Evolutionary conservation across 495 filamentous ascomycete species (phyloP), one percentile per base, ranked within the genome.

Genomic region (Talaromyces nanjingensis): DNA sequence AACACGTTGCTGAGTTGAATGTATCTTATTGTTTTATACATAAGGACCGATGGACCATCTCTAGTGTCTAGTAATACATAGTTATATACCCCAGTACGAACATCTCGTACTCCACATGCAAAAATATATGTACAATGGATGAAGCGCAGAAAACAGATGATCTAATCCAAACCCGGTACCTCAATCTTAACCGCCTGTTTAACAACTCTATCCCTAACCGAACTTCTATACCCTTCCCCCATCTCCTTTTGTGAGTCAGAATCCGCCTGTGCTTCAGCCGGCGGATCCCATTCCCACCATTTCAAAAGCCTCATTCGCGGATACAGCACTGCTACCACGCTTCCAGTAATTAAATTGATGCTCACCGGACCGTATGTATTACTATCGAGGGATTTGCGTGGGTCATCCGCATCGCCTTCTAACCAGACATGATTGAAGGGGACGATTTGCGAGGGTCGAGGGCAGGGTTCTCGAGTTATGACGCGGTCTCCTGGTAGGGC

Each of bases 391-490:
- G 83, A 86, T 65, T 81, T 76, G 16, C 67, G 64, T 29, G 75
- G 79, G 64, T 86, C 81, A 49, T 74, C 72, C 16, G 80, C 82
- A 71, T 91, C 90, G 0, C 90, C 90, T 69, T 92, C 89, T 18
- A 93, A 78, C 90, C 90, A 93, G 39, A 92, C 77, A 77, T 92
- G 89, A 5, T 88, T 88, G 45, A 77, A 77, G 0, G 89, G 89
- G 14, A 93, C 81, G 33, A 80, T 77, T 65, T 85, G 83, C 7
- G 74, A 78, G 2, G 72, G 63, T 29, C 82, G 76, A 31, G 86
- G 79, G 70, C 85, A 90, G 16, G 87, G 87, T 45, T 79, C 76
- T 60, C 82, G 77, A 3, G 88, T 89, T 11, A 70, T 76, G 20
- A 93, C 80, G 3, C 81, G 74, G 66, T 93, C 90, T 18, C 89